A percentile compares a stretch with the other conserved stretches of the same genome.
These are phyloP conservation scores for Penicillium sp. DNA, from an alignment of 2,329 filamentous ascomycete genomes.

Conservation along the genomic window DNA sequence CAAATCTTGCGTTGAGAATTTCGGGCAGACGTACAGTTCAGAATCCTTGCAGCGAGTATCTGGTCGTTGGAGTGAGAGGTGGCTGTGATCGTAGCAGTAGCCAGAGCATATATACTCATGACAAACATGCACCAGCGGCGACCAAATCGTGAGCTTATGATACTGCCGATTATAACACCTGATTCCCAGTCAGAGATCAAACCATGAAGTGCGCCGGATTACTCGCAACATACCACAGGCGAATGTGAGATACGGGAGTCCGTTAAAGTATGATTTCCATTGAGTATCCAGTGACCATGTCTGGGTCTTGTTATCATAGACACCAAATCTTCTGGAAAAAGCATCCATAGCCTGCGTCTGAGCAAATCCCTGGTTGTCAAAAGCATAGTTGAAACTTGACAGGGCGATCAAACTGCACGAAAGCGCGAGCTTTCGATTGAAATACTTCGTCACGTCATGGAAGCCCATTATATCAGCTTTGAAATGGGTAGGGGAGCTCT, in stretches of 20 bases:
- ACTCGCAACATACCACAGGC: conserved; percentile 11
- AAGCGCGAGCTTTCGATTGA: conserved; percentile 8
- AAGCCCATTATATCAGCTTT: neutral
- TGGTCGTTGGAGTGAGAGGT: conserved; percentile 33
- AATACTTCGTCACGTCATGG: conserved; percentile 2
- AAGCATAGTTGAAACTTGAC: conserved; percentile 45
- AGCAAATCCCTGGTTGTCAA: conserved; percentile 43
- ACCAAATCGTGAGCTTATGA: conserved; percentile 33
- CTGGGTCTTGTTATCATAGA: conserved; percentile 22
- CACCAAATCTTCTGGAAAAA: conserved; percentile 39
- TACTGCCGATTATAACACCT: conserved; percentile 32
- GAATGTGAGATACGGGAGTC: conserved; percentile 14
- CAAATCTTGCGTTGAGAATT: neutral
- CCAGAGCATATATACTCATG: conserved; percentile 41
- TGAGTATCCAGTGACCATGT: conserved; percentile 32
- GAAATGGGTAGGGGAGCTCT: neutral
- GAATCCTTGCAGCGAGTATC: conserved; percentile 37
- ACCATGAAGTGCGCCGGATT: conserved; percentile 1
- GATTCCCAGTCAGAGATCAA: conserved; percentile 2
- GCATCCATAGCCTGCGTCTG: conserved; percentile 42
- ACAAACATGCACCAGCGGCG: conserved; percentile 39
- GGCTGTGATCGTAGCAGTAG: conserved; percentile 35
- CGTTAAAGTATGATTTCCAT: conserved; percentile 39
- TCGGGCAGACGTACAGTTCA: conserved; percentile 27
- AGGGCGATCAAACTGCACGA: conserved; percentile 35